These are phyloP conservation scores for Biscogniauxia marginata DNA, from an alignment of 2,329 filamentous ascomycete species.

Conservation along the genomic window DNA sequence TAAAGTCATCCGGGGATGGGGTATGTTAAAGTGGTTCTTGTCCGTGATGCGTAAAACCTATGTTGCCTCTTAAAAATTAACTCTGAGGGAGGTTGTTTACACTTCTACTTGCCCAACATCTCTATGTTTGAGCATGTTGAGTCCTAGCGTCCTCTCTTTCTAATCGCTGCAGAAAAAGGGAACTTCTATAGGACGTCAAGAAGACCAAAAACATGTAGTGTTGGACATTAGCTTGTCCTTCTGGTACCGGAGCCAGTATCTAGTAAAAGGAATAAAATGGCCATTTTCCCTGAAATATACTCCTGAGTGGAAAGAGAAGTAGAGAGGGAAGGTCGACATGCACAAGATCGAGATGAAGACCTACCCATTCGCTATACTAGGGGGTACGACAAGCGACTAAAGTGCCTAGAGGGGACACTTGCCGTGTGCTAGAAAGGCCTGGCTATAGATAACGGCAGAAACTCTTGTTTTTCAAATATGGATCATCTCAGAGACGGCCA, in stretches of 20 bases:
- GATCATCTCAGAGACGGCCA: background rate
- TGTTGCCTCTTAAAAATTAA: background rate
- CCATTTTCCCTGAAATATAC: no score
- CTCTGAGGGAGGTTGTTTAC: background rate
- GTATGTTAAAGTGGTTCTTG: background rate
- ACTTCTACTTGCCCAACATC: background rate
- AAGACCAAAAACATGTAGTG: background rate
- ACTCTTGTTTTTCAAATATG: background rate
- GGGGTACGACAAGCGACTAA: background rate
- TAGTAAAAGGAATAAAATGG: background rate
- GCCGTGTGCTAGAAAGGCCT: background rate
- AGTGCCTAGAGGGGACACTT: background rate
- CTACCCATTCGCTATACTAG: background rate
- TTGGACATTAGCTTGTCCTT: background rate
- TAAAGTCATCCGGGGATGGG: background rate
- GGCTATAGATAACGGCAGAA: background rate
- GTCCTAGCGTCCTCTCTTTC: background rate
- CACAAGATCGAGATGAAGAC: background rate
- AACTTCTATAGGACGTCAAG: background rate
- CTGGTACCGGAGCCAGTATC: background rate
- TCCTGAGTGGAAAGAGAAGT: no score
- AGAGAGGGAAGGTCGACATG: background rate
- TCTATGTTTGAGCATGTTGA: background rate
- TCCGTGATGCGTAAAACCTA: no score
- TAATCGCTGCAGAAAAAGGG: background rate